Evolutionary conservation across 2,329 filamentous ascomycete species (phyloP), one percentile per base, ranked within the genome.

Genomic region (Beauveria caledonica): DNA sequence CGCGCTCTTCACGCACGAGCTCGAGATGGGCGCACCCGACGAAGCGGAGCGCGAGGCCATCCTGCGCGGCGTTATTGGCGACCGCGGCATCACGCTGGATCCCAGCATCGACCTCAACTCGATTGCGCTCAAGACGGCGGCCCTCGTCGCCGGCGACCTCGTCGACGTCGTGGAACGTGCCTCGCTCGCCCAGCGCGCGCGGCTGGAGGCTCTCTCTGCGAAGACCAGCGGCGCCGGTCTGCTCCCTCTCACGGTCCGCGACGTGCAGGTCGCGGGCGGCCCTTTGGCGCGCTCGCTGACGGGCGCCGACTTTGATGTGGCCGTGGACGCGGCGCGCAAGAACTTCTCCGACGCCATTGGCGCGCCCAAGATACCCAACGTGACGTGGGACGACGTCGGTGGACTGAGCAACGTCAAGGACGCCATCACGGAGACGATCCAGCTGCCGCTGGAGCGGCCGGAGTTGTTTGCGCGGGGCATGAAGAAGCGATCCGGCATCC

Each of bases 281-380:
- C 82, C 90, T 45, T 82, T 87, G 10, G 89, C 89, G 5, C 86
- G 86, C 29, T 90, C 89, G 57, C 80, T 99, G 11, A 92, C 86
- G 1, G 89, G 89, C 66, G 79, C 82, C 2, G 94, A 99, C 72
- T 93, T 97, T 65, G 92, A 96, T 59, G 77, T 87, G n/a, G 94
- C 94, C 0, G 93, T 99, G 3, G 93, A 97, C 62, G 91, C 92
- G 6, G 94, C 94, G 1, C 86, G 94, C 59, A 97, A 97, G 80
- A 97, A 97, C 74, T 99, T 99, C 71, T 93, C 94, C 6, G 94
- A 97, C 72, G 88, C 93, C 0, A 99, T 99, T 64, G 94, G 94
- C 25, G 94, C 94, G 5, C 94, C 94, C 2, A 97, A 97, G 80
- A 97, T 97, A 63, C 94, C 93, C 7, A 97, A 96, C 64, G 94